These are phyloP conservation scores for Silene coronaria DNA, from an alignment of 179 eudicot species.

Conservation along the genomic window DNA sequence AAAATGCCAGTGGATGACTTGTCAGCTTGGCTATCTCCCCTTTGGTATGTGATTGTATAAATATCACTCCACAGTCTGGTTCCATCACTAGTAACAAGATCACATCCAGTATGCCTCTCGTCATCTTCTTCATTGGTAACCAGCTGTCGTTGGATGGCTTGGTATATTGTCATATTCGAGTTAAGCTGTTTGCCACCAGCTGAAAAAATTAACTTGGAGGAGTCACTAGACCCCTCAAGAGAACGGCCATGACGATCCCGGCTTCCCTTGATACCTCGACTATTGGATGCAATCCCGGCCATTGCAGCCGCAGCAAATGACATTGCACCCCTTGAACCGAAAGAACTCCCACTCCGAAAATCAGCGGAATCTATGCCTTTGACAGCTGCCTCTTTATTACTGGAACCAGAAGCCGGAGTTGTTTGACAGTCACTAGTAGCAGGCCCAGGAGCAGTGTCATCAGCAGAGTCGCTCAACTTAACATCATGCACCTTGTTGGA, in stretches of 20 bases:
- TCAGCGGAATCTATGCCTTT: conserved; percentile 57
- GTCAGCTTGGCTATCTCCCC: conserved; percentile 60
- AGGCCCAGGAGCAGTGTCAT: conserved; percentile 50
- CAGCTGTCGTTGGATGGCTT: conserved; percentile 90
- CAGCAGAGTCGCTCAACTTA: conserved; percentile 63
- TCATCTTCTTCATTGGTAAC: conserved; percentile 87
- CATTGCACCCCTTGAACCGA: conserved; percentile 94
- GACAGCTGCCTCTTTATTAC: conserved; percentile 53
- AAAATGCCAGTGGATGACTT: conserved; percentile 38
- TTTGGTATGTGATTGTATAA: conserved; percentile 73
- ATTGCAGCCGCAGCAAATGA: conserved; percentile 99
- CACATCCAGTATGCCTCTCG: conserved; percentile 56
- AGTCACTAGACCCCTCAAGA: conserved; percentile 48
- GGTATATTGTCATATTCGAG: conserved; percentile 79
- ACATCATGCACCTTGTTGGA: conserved; percentile 86
- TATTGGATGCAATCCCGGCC: conserved; percentile 91
- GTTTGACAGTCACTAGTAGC: conserved; percentile 54
- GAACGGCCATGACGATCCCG: conserved; percentile 75
- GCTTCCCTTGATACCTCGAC: conserved; percentile 68
- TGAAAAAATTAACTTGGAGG: conserved; percentile 69
- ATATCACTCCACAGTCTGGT: conserved; percentile 86
- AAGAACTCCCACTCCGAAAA: conserved; percentile 54
- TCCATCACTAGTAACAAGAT: conserved; percentile 70
- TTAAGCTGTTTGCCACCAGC: conserved; percentile 91
- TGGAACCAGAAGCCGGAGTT: conserved; percentile 63